A percentile compares a stretch with the other conserved stretches of the same genome.
phyloP scores from a whole-genome alignment of 768 basidiomycete species.

The Trametes villosa region DNA sequence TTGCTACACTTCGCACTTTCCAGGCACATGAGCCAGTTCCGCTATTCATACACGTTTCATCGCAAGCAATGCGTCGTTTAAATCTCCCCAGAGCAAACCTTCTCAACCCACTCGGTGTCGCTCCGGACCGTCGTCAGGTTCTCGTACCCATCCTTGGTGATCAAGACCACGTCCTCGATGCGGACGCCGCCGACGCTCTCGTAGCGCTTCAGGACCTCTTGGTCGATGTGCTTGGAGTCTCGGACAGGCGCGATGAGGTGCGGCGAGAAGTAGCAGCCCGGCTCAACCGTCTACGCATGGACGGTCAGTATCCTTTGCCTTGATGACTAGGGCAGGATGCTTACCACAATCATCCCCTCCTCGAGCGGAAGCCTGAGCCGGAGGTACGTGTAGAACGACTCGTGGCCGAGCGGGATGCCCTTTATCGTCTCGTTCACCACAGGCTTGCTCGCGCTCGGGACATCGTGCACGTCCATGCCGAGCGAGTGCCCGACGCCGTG shows the following conservation, averaged over 20 bases:
- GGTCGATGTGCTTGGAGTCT: slow-evolving; percentile 68
- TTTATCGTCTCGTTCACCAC: slow-evolving; percentile 55
- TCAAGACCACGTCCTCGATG: slow-evolving; percentile 90
- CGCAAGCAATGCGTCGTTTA: slow-evolving; percentile 21
- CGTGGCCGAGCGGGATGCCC: slow-evolving; percentile 42
- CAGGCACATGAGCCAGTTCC: no score
- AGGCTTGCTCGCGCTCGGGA: slow-evolving; percentile 83
- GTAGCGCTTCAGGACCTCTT: slow-evolving; percentile 69
- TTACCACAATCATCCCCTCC: slow-evolving; percentile 83
- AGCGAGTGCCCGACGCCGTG: slow-evolving; percentile 92
- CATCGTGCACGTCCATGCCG: slow-evolving; percentile 95
- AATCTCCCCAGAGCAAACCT: slow-evolving; percentile 70
- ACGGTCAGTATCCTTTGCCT: not conserved
- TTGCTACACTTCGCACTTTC: slow-evolving; percentile 2
- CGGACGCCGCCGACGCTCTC: slow-evolving; percentile 88
- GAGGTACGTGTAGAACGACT: slow-evolving; percentile 78
- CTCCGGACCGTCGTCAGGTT: slow-evolving; percentile 87
- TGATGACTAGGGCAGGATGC: slow-evolving; percentile 35
- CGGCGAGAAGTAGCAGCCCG: slow-evolving; percentile 86
- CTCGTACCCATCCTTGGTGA: slow-evolving; percentile 74
- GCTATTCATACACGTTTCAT: no score
- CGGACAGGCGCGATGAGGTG: slow-evolving; percentile 71
- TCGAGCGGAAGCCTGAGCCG: slow-evolving; percentile 76
- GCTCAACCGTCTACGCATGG: slow-evolving; percentile 77
- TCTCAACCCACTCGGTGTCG: slow-evolving; percentile 83